Percentiles rank a stretch among this genome's conserved stretches.
These are phyloP conservation scores for Sphaerulina musiva DNA, from an alignment of 2,329 filamentous ascomycete genomes.

Conservation along the genomic window DNA sequence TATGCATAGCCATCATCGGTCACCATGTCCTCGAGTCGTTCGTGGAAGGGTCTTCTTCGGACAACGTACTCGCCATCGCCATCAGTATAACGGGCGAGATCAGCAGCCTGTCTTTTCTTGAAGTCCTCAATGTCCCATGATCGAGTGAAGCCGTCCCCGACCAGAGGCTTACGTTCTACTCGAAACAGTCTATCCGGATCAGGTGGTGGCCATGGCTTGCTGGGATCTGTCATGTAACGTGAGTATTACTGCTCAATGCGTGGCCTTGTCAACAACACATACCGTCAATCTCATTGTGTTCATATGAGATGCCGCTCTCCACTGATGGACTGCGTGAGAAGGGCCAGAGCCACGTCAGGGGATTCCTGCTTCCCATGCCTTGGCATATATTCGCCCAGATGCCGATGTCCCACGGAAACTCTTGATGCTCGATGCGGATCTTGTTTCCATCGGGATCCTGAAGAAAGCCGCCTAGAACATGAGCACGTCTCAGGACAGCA, in stretches of 20 bases:
- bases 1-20: slow-evolving; percentile 18
- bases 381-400: slow-evolving; percentile 67
- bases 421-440: slow-evolving; percentile 55
- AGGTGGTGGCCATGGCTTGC: slow-evolving; percentile 44
- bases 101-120: slow-evolving; percentile 47
- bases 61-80: slow-evolving; percentile 30
- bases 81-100: slow-evolving; percentile 40
- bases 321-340: slow-evolving; percentile 49
- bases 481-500: slow-evolving; percentile 41
- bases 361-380: slow-evolving; percentile 65
- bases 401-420: slow-evolving; percentile 77
- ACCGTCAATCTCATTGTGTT: slow-evolving; percentile 72
- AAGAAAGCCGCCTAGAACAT: slow-evolving; percentile 50
- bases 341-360: slow-evolving; percentile 63
- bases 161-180: slow-evolving; percentile 22
- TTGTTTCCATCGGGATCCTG: slow-evolving; percentile 51
- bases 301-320: slow-evolving; percentile 53
- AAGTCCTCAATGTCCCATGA: slow-evolving; percentile 48
- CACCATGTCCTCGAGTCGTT: slow-evolving; percentile 30
- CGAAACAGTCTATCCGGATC: slow-evolving; percentile 44
- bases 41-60: slow-evolving; percentile 39
- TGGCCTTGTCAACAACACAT: slow-evolving; percentile 15
- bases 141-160: slow-evolving; percentile 36
- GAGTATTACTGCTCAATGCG: not conserved
- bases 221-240: slow-evolving; percentile 37